phyloP scores from a whole-genome alignment of 2,329 filamentous ascomycete species.

The Tothia fuscella region DNA sequence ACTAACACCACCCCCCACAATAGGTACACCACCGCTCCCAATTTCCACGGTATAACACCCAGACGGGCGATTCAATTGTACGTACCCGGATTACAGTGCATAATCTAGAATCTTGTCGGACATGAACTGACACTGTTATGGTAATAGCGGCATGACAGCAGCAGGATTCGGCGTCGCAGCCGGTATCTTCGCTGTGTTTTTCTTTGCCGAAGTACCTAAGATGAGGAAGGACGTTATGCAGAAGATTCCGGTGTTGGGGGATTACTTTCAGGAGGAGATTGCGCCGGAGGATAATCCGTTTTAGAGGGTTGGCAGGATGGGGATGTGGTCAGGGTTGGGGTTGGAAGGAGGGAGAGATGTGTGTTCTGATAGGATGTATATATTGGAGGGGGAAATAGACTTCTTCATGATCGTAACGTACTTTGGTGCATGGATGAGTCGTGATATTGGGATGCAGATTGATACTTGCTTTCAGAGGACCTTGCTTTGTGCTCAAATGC shows the following conservation, averaged over 20 bases:
- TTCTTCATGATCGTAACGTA: no score
- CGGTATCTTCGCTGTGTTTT: constrained; percentile 49
- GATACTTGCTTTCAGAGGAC: no score
- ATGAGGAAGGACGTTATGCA: constrained; percentile 51
- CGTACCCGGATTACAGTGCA: constrained; percentile 15
- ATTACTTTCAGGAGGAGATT: constrained; percentile 45
- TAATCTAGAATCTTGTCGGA: background rate
- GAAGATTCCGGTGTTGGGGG: constrained; percentile 46
- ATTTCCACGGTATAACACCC: constrained; percentile 40
- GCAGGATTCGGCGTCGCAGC: constrained; percentile 45
- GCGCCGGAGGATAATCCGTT: constrained; percentile 54
- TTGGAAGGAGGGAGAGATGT: no score
- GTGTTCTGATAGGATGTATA: no score
- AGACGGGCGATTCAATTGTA: constrained; percentile 32
- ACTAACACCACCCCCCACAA: constrained; percentile 21
- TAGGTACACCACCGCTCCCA: constrained; percentile 37
- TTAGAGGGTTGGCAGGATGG: constrained; percentile 21
- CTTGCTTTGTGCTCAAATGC: no score
- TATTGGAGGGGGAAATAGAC: no score
- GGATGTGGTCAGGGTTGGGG: no score
- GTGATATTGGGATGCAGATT: no score
- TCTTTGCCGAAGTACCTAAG: constrained; percentile 52
- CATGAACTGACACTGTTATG: background rate
- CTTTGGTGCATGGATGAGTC: no score
- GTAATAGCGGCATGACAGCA: constrained; percentile 25